These are phyloP conservation scores for Agaricus sinodeliciosus DNA, from an alignment of 768 basidiomycete genomes.

Conservation along the genomic window DNA sequence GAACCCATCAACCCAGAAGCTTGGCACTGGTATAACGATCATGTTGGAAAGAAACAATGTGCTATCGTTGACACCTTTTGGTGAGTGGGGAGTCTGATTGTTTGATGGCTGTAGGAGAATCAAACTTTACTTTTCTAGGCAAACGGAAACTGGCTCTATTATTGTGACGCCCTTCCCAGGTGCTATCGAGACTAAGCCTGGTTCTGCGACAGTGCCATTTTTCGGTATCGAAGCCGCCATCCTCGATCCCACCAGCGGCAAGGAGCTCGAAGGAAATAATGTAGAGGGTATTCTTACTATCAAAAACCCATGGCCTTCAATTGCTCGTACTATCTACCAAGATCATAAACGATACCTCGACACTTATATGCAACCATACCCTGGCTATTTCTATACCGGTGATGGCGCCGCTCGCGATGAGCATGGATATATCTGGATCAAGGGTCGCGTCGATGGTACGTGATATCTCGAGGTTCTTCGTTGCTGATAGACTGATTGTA, in stretches of 20 bases:
- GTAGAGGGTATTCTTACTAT: constrained; percentile 90
- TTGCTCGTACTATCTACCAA: constrained; percentile 86
- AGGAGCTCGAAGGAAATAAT: constrained; percentile 69
- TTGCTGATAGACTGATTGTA: background rate
- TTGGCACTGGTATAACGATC: constrained; percentile 98
- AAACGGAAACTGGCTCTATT: constrained; percentile 97
- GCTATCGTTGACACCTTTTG: constrained; percentile 94
- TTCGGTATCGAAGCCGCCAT: constrained; percentile 89
- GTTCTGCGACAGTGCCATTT: constrained; percentile 96
- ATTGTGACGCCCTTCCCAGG: constrained; percentile 95
- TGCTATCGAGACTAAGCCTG: constrained; percentile 93
- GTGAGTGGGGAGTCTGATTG: constrained; percentile 25
- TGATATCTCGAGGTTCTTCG: background rate
- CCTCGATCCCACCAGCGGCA: constrained; percentile 77
- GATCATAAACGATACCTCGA: constrained; percentile 80
- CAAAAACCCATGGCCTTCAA: constrained; percentile 88
- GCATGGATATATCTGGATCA: constrained; percentile 98
- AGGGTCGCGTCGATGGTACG: constrained; percentile 87
- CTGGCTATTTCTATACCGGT: constrained; percentile 93
- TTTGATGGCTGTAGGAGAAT: constrained; percentile 10
- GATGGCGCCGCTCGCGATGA: constrained; percentile 93
- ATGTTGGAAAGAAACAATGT: constrained; percentile 82
- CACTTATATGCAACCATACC: constrained; percentile 68
- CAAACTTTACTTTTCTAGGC: constrained; percentile 37
- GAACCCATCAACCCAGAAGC: constrained; percentile 99